Conservation (phyloP, 441 rosid genomes). For the Dalechampia spathulata region DNA sequence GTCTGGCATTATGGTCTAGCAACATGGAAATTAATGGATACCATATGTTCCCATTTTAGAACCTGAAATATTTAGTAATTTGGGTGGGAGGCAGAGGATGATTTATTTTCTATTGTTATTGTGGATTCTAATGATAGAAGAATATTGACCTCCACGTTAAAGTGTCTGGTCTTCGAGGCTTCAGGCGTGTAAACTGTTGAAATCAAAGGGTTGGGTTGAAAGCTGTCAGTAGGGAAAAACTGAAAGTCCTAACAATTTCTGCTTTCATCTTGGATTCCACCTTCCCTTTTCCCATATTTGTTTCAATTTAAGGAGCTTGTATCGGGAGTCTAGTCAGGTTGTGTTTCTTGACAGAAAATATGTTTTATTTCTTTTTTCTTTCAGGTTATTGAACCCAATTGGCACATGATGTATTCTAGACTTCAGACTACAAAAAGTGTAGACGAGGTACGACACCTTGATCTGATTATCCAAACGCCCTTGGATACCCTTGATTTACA, state of each 20-base stretch:
- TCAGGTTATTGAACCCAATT: slow-evolving; percentile 98
- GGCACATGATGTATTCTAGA: slow-evolving; percentile 81
- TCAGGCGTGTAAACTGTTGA: no score
- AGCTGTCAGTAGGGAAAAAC: no score
- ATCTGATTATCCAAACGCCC: slow-evolving; percentile 2
- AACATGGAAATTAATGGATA: no score
- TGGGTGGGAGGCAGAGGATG: no score
- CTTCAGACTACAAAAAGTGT: slow-evolving; percentile 76
- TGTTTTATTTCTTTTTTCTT: slow-evolving; percentile 8
- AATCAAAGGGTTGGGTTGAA: neutral
- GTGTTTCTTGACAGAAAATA: slow-evolving; percentile 4
- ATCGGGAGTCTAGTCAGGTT: neutral
- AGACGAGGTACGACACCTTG: slow-evolving; percentile 56
- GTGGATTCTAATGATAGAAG: neutral
- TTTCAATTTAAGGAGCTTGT: neutral
- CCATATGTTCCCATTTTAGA: no score
- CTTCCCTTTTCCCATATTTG: neutral
- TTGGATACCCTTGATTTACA: neutral
- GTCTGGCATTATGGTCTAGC: no score
- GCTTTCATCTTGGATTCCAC: neutral
- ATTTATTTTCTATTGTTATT: neutral
- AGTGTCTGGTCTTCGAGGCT: neutral
- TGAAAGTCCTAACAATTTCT: neutral
- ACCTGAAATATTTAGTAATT: no score
- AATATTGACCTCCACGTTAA: neutral